Evolutionary conservation across 2,329 filamentous ascomycete species (phyloP).

Genomic region (Chalara sp.): DNA sequence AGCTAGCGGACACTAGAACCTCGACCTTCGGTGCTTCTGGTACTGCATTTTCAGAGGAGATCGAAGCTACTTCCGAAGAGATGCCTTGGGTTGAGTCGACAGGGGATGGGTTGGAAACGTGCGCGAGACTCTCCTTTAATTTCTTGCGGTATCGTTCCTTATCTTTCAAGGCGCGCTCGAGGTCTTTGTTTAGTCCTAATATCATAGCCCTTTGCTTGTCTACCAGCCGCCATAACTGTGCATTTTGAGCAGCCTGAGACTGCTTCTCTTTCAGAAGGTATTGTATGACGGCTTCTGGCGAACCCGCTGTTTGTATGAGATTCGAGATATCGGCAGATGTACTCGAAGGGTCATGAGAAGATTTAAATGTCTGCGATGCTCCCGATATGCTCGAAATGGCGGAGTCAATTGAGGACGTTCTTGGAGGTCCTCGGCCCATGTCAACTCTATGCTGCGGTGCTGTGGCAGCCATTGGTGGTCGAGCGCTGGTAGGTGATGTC

Average conservation of each 20-base stretch:
- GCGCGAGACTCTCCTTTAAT: conserved; percentile 64
- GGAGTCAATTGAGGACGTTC: conserved; percentile 88
- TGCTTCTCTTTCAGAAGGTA: conserved; percentile 89
- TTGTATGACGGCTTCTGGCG: conserved; percentile 80
- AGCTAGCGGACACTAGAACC: conserved; percentile 18
- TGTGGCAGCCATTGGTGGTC: conserved; percentile 22
- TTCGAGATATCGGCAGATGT: conserved; percentile 70
- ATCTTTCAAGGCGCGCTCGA: conserved; percentile 85
- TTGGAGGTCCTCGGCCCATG: conserved; percentile 37
- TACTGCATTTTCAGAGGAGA: conserved; percentile 14
- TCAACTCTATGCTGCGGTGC: conserved; percentile 21
- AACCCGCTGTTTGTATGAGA: conserved; percentile 78
- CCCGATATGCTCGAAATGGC: conserved; percentile 74
- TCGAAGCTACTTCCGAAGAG: conserved; percentile 21
- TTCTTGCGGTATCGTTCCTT: conserved; percentile 92
- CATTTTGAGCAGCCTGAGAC: conserved; percentile 80
- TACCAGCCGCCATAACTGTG: conserved; percentile 89
- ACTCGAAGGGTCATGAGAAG: conserved; percentile 46
- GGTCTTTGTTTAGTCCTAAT: conserved; percentile 85
- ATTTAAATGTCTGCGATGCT: conserved; percentile 50
- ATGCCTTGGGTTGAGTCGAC: conserved; percentile 23
- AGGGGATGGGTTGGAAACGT: conserved; percentile 23
- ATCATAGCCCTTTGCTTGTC: conserved; percentile 96
- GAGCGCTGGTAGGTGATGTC: conserved; percentile 14
- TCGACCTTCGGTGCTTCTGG: conserved; percentile 8